Conservation (phyloP, 352 stramenopile species). For the Pythium apleroticum region DNA sequence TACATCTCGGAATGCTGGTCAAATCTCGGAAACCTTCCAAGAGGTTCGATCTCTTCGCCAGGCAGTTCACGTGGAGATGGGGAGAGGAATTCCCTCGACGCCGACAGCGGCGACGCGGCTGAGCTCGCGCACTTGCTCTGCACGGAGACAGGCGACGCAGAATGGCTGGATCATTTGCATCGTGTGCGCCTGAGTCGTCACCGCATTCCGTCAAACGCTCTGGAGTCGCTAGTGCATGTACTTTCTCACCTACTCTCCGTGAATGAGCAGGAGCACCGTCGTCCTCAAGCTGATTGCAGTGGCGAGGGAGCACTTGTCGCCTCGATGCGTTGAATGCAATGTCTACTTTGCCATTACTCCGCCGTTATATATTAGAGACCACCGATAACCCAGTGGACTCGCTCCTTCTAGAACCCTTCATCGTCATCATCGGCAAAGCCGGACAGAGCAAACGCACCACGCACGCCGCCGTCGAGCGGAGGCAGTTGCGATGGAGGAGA, state of each 20-base stretch:
- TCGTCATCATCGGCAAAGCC: slow-evolving; percentile 69
- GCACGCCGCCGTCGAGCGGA: slow-evolving; percentile 32
- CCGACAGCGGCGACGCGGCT: neutral
- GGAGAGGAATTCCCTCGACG: neutral
- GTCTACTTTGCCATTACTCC: too few species aligned
- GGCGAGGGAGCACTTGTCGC: too few species aligned
- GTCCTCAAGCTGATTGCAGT: too few species aligned
- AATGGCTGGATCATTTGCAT: slow-evolving; percentile 5
- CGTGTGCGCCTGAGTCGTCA: neutral
- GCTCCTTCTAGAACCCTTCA: slow-evolving; percentile 41
- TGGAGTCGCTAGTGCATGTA: too few species aligned
- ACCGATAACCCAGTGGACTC: too few species aligned
- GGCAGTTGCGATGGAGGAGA: slow-evolving; percentile 68
- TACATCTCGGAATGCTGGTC: slow-evolving; percentile 19
- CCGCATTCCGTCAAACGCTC: too few species aligned
- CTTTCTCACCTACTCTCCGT: too few species aligned
- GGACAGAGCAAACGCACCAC: slow-evolving; percentile 50
- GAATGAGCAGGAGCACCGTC: too few species aligned
- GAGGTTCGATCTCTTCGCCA: slow-evolving; percentile 13
- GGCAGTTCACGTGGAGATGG: neutral
- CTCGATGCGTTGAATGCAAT: too few species aligned
- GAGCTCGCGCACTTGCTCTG: neutral
- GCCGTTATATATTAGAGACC: too few species aligned
- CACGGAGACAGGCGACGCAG: neutral
- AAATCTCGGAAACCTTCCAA: slow-evolving; percentile 7